Base-by-base conservation (phyloP, 805 yeast species). In the Ogataea salicorniae region DNA sequence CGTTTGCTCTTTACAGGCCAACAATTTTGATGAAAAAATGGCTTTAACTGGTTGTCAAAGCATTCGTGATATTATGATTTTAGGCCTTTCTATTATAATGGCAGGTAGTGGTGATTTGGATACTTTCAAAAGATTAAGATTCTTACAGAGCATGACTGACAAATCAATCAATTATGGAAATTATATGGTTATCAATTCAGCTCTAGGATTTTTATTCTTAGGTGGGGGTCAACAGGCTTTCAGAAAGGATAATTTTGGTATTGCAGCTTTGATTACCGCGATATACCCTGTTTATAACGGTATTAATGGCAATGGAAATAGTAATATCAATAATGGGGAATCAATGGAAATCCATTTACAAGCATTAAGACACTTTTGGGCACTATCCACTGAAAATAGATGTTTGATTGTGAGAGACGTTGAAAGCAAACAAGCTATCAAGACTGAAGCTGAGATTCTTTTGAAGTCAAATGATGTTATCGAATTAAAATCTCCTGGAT, bases 151-250 rank as follows among this genome's bases (percentile, higher is more conserved):
- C 18, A 72, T 75, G 13, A 74, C 78, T 0, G 64, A 60, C 33
- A 57, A 57, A 14, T 49, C 55, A 14, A 60, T 71, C 40, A 71
- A 73, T 9, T 89, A 78, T 62, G 94, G 96, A 0, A 79, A 81
- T 49, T 87, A 79, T 58, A 80, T 86, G 81, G 87, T 91, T 0
- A 72, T 83, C 1, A 88, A 87, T 57, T 76, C 87, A 71, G 87
- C 95, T 0, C 66, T 94, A 36, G 99, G 99, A 2, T 81, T 92
- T 56, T 69, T 92, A 46, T 91, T 92, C 60, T 64, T 94, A 35
- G 97, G 97, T 0, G 94, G 96, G 1, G 97, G 98, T 0, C 97
- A 89, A 62, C 89, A 81, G 63, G 90, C 95, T 0, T 77, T 94
- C 48, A 74, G 79, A 36, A 75, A 66, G 7, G 77, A 85, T 3